A percentile compares a stretch with the other conserved stretches of the same genome.
phyloP scores from a whole-genome alignment of 805 yeast genomes.

The Komagataella kurtzmanii region DNA sequence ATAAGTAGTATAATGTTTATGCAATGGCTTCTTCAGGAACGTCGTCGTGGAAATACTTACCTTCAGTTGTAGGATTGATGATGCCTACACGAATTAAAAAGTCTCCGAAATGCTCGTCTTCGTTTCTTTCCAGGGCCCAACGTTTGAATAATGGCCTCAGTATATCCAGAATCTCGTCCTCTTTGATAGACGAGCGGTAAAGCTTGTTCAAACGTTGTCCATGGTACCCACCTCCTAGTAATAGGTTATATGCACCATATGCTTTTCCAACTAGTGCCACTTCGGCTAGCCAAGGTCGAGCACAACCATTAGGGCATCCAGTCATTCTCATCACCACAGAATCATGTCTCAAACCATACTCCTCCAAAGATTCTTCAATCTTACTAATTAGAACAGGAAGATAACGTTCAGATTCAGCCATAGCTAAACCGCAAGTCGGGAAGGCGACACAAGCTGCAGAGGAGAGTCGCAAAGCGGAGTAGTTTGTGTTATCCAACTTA shows the following conservation, averaged over 20 bases:
- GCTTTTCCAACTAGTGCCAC: conserved; percentile 95
- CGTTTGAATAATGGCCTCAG: conserved; percentile 81
- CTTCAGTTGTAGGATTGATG: conserved; percentile 79
- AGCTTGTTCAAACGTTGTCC: conserved; percentile 90
- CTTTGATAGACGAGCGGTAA: conserved; percentile 77
- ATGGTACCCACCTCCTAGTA: conserved; percentile 93
- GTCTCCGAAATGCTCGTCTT: conserved; percentile 93
- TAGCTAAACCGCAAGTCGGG: conserved; percentile 97
- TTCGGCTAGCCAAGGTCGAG: conserved; percentile 97
- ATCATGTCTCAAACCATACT: conserved; percentile 87
- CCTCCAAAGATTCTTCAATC: conserved; percentile 79
- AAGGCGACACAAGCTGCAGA: conserved; percentile 96
- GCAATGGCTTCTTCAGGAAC: conserved; percentile 57
- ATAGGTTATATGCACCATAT: conserved; percentile 78
- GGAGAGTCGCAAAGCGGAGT: conserved; percentile 74
- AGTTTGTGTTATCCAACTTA: conserved; percentile 72
- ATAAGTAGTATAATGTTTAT: conserved; percentile 1
- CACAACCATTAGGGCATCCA: conserved; percentile 98
- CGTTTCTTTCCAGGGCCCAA: conserved; percentile 86
- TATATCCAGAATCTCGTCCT: conserved; percentile 69
- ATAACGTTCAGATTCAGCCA: conserved; percentile 96
- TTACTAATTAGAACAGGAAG: conserved; percentile 73
- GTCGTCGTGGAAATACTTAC: conserved; percentile 90
- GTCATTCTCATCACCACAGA: conserved; percentile 96
- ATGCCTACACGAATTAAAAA: conserved; percentile 79